Evolutionary conservation across 306 rosid species (phyloP), one percentile per base, ranked within the genome.

Genomic region (Dalbergia cultrata): DNA sequence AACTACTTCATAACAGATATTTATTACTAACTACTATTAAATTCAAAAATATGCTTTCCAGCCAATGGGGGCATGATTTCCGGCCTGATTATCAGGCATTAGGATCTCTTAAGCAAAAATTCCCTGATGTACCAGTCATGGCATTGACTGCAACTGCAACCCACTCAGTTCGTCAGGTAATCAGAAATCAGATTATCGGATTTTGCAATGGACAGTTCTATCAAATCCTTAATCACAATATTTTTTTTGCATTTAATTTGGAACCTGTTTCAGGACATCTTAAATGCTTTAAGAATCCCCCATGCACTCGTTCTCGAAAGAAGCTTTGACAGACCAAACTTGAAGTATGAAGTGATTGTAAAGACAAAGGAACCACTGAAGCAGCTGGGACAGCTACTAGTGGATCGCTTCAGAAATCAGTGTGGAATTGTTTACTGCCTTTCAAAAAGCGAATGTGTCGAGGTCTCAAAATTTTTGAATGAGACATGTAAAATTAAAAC

Each of bases 51-150:
- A 50, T 82, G 45, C 79, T 81, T 84, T 68, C 76, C 90, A 95
- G 99, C 87, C 98, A 93, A 85, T 95, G 99, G 99, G 99, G 99
- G 75, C 99, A 93, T 86, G 99, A 95, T 89, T 95, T 95, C 82
- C 99, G 98, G 71, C 98, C 99, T 76, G 99, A 95, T 86, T 95
- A 93, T 86, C 88, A 94, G 34, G 96, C 67, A 81, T 85, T 95
- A 43, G 98, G 97, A 84, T 90, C 93, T 81, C 98, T 95, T 39
- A 93, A 93, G 93, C 90, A 78, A 77, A 84, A 84, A 75, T 95
- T 95, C 81, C 94, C 91, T 8, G 80, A 83, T 84, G 90, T 95
- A 65, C 97, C 98, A 18, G 85, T 95, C 81, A 95, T 93, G 99
- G 99, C 99, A 67, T 78, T 95, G 94, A 95, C 99, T 74, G 99